Percentiles rank a stretch among this genome's conserved stretches.
Evolutionary conservation across 805 yeast species (phyloP).

Genomic region (Teunomyces lycoperdinae): DNA sequence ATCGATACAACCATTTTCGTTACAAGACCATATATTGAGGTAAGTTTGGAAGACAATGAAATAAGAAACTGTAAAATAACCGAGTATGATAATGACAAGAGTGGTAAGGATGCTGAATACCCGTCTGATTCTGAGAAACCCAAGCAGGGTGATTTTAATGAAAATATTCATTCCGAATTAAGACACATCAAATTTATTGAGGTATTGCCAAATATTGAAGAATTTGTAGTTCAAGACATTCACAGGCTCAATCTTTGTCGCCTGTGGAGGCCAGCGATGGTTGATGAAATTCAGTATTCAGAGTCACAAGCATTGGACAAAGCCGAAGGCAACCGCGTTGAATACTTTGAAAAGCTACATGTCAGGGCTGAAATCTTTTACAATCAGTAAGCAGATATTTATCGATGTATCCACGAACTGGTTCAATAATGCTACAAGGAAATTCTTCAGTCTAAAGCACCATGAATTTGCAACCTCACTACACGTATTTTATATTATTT

Average conservation of each 20-base stretch:
- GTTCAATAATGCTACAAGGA: too few species aligned
- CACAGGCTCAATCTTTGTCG: conserved; percentile 17
- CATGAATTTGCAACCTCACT: too few species aligned
- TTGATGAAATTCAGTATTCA: conserved; percentile 29
- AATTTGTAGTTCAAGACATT: too few species aligned
- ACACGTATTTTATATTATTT: too few species aligned
- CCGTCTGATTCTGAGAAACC: conserved; percentile 12
- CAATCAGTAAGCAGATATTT: too few species aligned
- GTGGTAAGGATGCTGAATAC: conserved; percentile 13
- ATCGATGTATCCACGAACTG: too few species aligned
- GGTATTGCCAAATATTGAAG: conserved; percentile 20
- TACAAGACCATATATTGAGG: conserved; percentile 26
- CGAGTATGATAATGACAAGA: conserved; percentile 7
- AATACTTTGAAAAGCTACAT: conserved; percentile 71
- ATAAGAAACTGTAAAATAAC: not conserved
- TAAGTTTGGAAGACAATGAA: not conserved
- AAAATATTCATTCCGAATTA: not conserved
- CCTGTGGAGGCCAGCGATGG: conserved; percentile 34
- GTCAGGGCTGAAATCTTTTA: conserved; percentile 45
- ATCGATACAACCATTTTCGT: conserved; percentile 34
- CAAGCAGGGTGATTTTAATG: not conserved
- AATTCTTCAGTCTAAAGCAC: too few species aligned
- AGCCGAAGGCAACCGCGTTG: conserved; percentile 46
- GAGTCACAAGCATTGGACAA: conserved; percentile 41
- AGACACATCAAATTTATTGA: conserved; percentile 35